Conservation (phyloP, 2,329 filamentous ascomycete species). For the Apiospora hydei region DNA sequence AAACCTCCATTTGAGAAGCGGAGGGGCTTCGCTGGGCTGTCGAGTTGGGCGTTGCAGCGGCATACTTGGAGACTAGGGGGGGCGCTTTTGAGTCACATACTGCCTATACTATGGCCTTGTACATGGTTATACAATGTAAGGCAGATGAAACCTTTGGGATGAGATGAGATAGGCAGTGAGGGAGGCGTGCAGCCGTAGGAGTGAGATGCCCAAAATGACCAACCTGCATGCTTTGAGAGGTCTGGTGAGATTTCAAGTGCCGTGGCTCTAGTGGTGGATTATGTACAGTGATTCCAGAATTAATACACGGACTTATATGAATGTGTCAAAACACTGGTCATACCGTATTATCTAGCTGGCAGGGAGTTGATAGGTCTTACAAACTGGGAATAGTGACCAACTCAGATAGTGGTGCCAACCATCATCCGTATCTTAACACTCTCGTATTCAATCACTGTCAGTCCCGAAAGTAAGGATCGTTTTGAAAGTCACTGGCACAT, state of each 20-base stretch:
- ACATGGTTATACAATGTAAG: neutral
- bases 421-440: neutral
- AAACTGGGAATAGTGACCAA: neutral
- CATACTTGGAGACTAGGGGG: neutral
- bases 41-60: neutral
- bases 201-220: neutral
- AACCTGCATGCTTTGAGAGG: neutral
- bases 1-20: neutral
- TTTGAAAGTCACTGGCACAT: too few relatives aligned
- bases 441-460: neutral
- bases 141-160: neutral
- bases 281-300: too few relatives aligned
- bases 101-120: neutral
- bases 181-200: neutral
- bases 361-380: neutral
- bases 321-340: neutral
- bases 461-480: too few relatives aligned
- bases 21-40: neutral
- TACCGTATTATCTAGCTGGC: neutral
- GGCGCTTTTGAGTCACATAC: neutral
- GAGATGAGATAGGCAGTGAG: neutral
- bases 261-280: neutral
- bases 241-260: neutral
- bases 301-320: too few relatives aligned
- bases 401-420: too few relatives aligned